A percentile compares a stretch with the other conserved stretches of the same genome.
phyloP scores from a whole-genome alignment of 192 early-diverging fungal species.

The Backusella tarrabulga region DNA sequence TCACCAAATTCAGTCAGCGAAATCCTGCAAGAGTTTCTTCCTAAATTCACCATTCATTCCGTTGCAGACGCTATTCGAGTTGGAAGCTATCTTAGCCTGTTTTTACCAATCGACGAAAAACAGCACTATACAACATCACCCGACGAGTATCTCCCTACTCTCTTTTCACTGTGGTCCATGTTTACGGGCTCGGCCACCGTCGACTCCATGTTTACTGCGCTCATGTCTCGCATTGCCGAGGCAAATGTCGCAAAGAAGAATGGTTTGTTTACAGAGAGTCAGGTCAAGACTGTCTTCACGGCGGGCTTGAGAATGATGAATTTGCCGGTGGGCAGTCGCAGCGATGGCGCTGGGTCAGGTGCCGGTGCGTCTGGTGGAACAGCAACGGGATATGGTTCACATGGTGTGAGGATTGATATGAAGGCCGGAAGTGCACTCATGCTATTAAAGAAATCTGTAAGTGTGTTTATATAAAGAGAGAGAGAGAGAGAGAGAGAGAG shows the following conservation, averaged over 20 bases:
- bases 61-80: slow-evolving; percentile 53
- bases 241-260: slow-evolving; percentile 41
- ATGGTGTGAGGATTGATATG: slow-evolving; percentile 39
- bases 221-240: slow-evolving; percentile 68
- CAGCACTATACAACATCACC: slow-evolving; percentile 35
- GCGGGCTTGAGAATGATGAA: slow-evolving; percentile 46
- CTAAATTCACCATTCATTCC: slow-evolving; percentile 69
- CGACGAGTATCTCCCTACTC: slow-evolving; percentile 71
- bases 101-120: slow-evolving; percentile 59
- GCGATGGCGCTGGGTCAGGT: slow-evolving; percentile 42
- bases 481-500: not conserved
- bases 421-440: slow-evolving; percentile 37
- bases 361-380: slow-evolving; percentile 46
- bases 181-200: slow-evolving; percentile 55
- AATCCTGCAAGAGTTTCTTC: slow-evolving; percentile 78
- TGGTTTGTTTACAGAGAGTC: slow-evolving; percentile 58
- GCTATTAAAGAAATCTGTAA: slow-evolving; percentile 34
- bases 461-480: not conserved
- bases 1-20: slow-evolving; percentile 59
- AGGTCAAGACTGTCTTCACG: slow-evolving; percentile 60
- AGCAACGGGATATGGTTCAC: slow-evolving; percentile 36
- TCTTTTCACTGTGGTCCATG: slow-evolving; percentile 84
- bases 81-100: slow-evolving; percentile 62
- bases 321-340: slow-evolving; percentile 53
- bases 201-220: slow-evolving; percentile 68